Percentiles rank a stretch among this genome's conserved stretches.
phyloP scores from a whole-genome alignment of 192 early-diverging fungal species.

The Podila epicladia region DNA sequence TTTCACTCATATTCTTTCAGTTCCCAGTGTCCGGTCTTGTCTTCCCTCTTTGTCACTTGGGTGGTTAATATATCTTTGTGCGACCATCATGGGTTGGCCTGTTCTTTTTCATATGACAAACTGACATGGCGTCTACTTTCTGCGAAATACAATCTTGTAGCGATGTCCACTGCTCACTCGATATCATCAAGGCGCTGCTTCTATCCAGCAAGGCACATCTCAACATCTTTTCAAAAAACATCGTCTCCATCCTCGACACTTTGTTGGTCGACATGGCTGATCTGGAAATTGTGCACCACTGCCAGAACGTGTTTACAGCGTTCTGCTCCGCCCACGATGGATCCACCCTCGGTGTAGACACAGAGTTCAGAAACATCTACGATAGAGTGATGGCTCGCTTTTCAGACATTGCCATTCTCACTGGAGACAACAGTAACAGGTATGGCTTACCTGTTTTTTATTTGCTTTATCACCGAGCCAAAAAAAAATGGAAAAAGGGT shows the following conservation, averaged over 20 bases:
- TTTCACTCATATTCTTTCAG: too few species aligned
- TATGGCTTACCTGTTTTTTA: background rate
- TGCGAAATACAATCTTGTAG: constrained; percentile 28
- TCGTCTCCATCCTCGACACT: constrained; percentile 73
- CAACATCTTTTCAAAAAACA: constrained; percentile 84
- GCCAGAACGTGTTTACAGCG: constrained; percentile 62
- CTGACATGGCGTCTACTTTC: background rate
- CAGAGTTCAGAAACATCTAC: constrained; percentile 65
- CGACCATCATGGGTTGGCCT: too few species aligned
- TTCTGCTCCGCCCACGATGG: constrained; percentile 81
- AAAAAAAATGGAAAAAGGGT: background rate
- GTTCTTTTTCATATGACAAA: too few species aligned
- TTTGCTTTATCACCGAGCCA: background rate
- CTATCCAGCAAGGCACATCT: constrained; percentile 77
- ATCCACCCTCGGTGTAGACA: constrained; percentile 76
- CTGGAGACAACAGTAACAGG: constrained; percentile 45
- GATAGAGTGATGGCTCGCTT: constrained; percentile 64
- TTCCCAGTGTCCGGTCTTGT: too few species aligned
- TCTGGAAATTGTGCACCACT: constrained; percentile 40
- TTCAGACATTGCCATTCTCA: constrained; percentile 51
- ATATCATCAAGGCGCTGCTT: constrained; percentile 80
- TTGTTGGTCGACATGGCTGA: constrained; percentile 42
- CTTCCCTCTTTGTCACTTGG: too few species aligned
- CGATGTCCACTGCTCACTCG: constrained; percentile 72
- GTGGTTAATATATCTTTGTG: too few species aligned